Conservation (phyloP, 345 rosid genomes). For the Streptanthus diversifolius region DNA sequence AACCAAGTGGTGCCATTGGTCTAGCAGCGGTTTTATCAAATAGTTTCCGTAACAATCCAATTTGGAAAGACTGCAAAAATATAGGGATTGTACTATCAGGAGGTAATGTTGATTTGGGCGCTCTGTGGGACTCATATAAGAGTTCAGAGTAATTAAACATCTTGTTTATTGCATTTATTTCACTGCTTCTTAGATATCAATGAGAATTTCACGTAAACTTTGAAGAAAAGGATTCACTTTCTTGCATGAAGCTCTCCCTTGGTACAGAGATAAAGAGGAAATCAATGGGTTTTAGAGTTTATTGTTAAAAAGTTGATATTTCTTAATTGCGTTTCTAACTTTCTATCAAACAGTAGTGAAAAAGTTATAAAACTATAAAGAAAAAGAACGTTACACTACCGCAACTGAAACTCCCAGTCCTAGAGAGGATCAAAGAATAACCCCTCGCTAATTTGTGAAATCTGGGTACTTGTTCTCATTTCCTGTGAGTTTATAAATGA, state of each 20-base stretch:
- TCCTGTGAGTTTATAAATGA: too few relatives aligned
- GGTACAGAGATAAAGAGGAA: neutral
- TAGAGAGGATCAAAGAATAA: too few relatives aligned
- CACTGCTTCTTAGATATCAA: neutral
- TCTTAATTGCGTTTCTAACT: too few relatives aligned
- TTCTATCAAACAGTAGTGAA: too few relatives aligned
- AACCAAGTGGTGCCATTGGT: conserved; percentile 96
- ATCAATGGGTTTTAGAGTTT: neutral
- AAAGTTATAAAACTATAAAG: too few relatives aligned
- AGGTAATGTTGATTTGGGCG: conserved; percentile 77
- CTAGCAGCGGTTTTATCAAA: conserved; percentile 81
- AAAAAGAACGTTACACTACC: too few relatives aligned
- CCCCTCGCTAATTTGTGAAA: too few relatives aligned
- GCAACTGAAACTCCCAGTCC: too few relatives aligned
- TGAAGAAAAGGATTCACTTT: neutral
- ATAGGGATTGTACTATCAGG: conserved; percentile 67
- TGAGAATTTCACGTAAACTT: neutral
- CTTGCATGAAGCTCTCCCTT: neutral
- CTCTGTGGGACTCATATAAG: conserved; percentile 61
- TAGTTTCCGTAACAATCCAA: conserved; percentile 51
- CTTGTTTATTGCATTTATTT: conserved; percentile 2
- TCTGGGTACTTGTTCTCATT: too few relatives aligned
- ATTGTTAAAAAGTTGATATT: neutral
- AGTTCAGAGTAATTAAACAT: conserved; percentile 9
- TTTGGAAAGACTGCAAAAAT: conserved; percentile 51